These are phyloP conservation scores for Pharus latifolius DNA, from an alignment of 176 grass and related monocot species.

Conservation along the genomic window DNA sequence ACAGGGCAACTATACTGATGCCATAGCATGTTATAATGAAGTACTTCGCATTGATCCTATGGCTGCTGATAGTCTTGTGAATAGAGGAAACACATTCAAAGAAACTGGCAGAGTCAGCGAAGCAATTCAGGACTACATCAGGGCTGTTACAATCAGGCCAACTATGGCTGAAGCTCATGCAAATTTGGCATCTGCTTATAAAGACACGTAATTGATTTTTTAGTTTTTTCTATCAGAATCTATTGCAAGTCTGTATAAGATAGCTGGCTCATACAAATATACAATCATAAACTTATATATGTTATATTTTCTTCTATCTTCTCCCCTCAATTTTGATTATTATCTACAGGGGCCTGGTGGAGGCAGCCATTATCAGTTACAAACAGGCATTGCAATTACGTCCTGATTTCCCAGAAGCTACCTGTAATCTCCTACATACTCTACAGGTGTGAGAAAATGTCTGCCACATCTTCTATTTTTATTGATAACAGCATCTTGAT, in stretches of 20 bases:
- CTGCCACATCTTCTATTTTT: background rate
- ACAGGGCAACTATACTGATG: conserved; percentile 49
- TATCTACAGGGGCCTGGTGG: conserved; percentile 37
- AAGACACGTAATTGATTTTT: conserved; percentile 39
- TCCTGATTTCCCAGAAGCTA: conserved; percentile 61
- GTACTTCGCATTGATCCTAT: conserved; percentile 53
- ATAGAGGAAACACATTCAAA: conserved; percentile 64
- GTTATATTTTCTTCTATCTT: background rate
- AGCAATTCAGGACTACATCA: conserved; percentile 58
- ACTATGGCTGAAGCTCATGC: conserved; percentile 70
- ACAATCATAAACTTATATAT: background rate
- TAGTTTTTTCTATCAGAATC: background rate
- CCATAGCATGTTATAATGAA: conserved; percentile 54
- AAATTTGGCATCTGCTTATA: conserved; percentile 58
- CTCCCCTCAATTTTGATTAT: no score
- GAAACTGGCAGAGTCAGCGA: conserved; percentile 51
- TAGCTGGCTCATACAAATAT: background rate
- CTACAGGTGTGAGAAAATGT: conserved; percentile 28
- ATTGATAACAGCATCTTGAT: no score
- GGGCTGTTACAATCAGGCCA: conserved; percentile 36
- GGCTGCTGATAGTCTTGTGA: conserved; percentile 41
- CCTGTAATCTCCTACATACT: conserved; percentile 54
- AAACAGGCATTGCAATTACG: conserved; percentile 42
- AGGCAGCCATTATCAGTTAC: conserved; percentile 49
- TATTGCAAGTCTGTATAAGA: background rate